Evolutionary conservation across 2,329 filamentous ascomycete genomes (phyloP).

Genomic region (Phaeosphaeriaceae sp.): DNA sequence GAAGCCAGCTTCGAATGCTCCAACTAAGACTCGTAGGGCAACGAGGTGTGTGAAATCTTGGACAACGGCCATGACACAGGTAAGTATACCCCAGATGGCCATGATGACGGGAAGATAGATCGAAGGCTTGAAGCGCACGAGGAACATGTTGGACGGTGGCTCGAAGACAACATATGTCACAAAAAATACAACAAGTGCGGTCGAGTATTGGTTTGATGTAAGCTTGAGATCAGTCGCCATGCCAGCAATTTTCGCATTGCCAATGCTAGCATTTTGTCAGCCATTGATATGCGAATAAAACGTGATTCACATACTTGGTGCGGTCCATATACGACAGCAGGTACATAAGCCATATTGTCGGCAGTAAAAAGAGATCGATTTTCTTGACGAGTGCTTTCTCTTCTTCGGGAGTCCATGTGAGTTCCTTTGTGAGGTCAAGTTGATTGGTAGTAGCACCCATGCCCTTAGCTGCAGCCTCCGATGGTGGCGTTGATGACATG

Average conservation of each 20-base stretch:
- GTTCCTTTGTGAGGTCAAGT: conserved; percentile 52
- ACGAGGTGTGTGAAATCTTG: conserved; percentile 57
- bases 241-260: conserved; percentile 60
- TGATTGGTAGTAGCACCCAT: conserved; percentile 46
- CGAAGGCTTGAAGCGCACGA: conserved; percentile 57
- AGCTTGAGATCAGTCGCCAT: conserved; percentile 57
- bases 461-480: conserved; percentile 23
- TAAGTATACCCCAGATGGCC: conserved; percentile 60
- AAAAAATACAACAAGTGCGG: conserved; percentile 62
- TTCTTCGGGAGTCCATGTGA: conserved; percentile 57
- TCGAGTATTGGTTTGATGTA: conserved; percentile 58
- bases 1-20: conserved; percentile 62
- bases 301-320: conserved; percentile 47
- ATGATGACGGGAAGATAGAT: conserved; percentile 60
- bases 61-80: conserved; percentile 59
- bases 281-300: no score
- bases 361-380: conserved; percentile 56
- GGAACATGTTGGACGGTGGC: conserved; percentile 61
- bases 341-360: conserved; percentile 59
- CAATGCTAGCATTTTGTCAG: conserved; percentile 47
- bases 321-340: conserved; percentile 57
- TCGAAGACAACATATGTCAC: conserved; percentile 60
- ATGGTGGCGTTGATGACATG: conserved; percentile 34
- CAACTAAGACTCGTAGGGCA: conserved; percentile 61
- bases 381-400: conserved; percentile 57